Evolutionary conservation across 257 asterid genomes (phyloP), one percentile per base, ranked within the genome.

Genomic region (Striga asiatica): DNA sequence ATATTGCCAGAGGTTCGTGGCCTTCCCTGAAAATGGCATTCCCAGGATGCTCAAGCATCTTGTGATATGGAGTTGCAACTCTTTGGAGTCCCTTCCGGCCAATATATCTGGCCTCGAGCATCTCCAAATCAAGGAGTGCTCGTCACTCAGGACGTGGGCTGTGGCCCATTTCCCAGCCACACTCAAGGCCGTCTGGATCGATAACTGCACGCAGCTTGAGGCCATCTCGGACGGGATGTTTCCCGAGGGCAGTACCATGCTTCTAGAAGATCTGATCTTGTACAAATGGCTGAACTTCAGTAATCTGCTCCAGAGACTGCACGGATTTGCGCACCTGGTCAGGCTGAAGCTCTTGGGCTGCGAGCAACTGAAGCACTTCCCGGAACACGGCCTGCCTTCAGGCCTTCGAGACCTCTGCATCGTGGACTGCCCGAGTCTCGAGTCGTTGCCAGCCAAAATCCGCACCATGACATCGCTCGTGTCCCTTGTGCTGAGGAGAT

Each of bases 401-500:
- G 43, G 48, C 35, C 56, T 74, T 48, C 62, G 66, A 50, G 23
- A 58, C 13, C 76, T 70, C 55, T 74, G 69, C 14, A 31, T 74
- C 9, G 80, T 70, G 52, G 25, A 66, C 28, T 74, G 80, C 59
- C 11, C 71, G 23, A 68, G 47, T 17, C 69, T 74, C 21, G 66
- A 47, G 25, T 54, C 68, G 4, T 62, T 71, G 41, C 73, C 73
- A 9, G 19, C 1, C 10, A 17, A 54, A 58, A 47, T 60, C n/a
- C 18, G 54, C 22, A 54, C 39, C 17, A 50, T 61, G 53, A 6
- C 41, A 16, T 69, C 71, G 37, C 58, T 76, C 2, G 37, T 27
- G 24, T 68, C 78, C 19, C 59, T 76, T 18, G 78, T 66, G 66
- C 58, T 76, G 35, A 68, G 66, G 13, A 61, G 76, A 45, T 76